Conservation (phyloP, 2,329 filamentous ascomycete species). For the Sarocladium oryzae region DNA sequence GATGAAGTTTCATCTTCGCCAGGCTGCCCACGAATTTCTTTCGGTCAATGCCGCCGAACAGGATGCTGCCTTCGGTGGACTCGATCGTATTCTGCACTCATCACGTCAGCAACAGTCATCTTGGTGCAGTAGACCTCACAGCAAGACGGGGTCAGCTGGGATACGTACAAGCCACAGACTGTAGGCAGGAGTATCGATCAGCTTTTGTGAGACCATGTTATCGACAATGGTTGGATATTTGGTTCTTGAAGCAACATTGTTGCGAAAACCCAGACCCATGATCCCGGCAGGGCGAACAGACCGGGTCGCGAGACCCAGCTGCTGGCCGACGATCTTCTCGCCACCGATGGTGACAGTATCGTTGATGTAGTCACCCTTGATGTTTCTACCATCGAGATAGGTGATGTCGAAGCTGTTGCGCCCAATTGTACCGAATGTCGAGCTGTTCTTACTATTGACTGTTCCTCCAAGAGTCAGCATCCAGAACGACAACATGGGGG, state of each 20-base stretch:
- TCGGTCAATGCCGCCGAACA: slow-evolving; percentile 75
- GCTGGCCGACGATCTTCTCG: slow-evolving; percentile 39
- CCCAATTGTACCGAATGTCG: slow-evolving; percentile 39
- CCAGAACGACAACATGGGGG: neutral
- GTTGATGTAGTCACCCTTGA: slow-evolving; percentile 50
- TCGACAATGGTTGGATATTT: slow-evolving; percentile 56
- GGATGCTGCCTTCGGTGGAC: slow-evolving; percentile 59
- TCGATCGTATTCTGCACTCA: slow-evolving; percentile 48
- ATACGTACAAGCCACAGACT: slow-evolving; percentile 53
- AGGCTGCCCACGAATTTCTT: slow-evolving; percentile 59
- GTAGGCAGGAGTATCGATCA: slow-evolving; percentile 59
- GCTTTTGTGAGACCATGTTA: slow-evolving; percentile 53
- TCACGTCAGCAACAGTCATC: no score
- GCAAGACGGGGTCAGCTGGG: no score
- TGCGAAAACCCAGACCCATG: slow-evolving; percentile 51
- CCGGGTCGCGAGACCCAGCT: slow-evolving; percentile 47
- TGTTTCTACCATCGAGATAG: slow-evolving; percentile 52
- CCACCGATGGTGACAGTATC: slow-evolving; percentile 49
- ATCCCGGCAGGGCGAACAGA: slow-evolving; percentile 48
- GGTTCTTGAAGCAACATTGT: slow-evolving; percentile 37
- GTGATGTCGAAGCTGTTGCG: slow-evolving; percentile 47
- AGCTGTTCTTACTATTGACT: slow-evolving; percentile 38
- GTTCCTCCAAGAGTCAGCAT: neutral
- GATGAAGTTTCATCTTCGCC: slow-evolving; percentile 39
- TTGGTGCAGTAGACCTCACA: no score